A percentile compares a stretch with the other conserved stretches of the same genome.
Evolutionary conservation across 306 rosid genomes (phyloP).

Genomic region (Pueraria montana): DNA sequence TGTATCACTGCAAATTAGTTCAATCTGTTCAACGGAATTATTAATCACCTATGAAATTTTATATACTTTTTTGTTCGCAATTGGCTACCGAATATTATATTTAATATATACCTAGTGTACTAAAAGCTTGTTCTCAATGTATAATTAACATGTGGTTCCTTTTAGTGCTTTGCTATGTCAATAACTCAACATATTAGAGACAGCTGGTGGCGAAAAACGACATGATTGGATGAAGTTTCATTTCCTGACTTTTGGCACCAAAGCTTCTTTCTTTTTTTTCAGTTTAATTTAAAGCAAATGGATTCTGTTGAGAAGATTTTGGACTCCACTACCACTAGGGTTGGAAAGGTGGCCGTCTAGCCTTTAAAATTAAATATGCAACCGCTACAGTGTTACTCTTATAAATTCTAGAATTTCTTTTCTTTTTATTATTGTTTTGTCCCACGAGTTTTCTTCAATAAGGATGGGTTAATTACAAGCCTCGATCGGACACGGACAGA

Average conservation of each 20-base stretch:
- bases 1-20: not conserved
- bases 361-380: conserved; percentile 31
- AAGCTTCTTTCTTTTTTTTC: not conserved
- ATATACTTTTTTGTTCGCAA: not conserved
- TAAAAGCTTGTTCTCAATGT: not conserved
- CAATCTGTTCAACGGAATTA: conserved; percentile 6
- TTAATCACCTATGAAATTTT: not conserved
- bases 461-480: not conserved
- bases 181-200: conserved; percentile 38
- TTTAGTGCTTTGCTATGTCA: conserved; percentile 22
- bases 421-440: not conserved
- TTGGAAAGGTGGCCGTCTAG: conserved; percentile 46
- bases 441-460: not conserved
- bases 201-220: conserved; percentile 54
- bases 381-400: not conserved
- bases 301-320: conserved; percentile 43
- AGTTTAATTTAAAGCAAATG: conserved; percentile 28
- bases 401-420: not conserved
- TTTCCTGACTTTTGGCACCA: conserved; percentile 49
- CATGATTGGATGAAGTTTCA: conserved; percentile 18
- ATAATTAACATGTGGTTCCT: not conserved
- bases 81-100: not conserved
- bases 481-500: not conserved
- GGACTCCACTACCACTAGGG: conserved; percentile 42
- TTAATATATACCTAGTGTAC: not conserved